Evolutionary conservation across 176 grass and related monocot species (phyloP).

Genomic region (Rhynchospora breviuscula): DNA sequence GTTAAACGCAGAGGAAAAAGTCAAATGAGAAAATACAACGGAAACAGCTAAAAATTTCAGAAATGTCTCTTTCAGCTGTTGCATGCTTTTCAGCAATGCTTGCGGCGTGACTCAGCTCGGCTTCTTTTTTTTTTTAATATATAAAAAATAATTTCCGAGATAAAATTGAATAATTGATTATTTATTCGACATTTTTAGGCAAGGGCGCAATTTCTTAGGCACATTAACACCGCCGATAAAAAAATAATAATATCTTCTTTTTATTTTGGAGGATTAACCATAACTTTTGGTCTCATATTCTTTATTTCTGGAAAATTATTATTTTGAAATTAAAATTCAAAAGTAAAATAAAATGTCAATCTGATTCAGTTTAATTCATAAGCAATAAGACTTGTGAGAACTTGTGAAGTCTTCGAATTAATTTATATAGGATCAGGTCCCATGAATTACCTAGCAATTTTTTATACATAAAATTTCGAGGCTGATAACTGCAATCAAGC

Average conservation of each 20-base stretch:
- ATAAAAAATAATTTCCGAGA: background rate
- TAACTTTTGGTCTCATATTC: background rate
- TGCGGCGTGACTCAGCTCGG: background rate
- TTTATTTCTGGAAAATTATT: background rate
- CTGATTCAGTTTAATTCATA: background rate
- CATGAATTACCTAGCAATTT: background rate
- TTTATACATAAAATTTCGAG: too few relatives aligned
- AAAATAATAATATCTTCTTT: background rate
- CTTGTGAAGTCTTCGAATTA: background rate
- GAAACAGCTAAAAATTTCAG: background rate
- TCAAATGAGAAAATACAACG: slow-evolving; percentile 14
- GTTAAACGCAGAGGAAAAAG: background rate
- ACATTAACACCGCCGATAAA: too few relatives aligned
- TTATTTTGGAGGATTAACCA: background rate
- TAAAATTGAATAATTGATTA: background rate
- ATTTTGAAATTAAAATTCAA: background rate
- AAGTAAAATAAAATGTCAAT: background rate
- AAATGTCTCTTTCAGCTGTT: slow-evolving; percentile 12
- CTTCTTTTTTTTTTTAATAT: background rate
- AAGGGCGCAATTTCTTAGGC: too few relatives aligned
- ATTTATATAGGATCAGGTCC: background rate
- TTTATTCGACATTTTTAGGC: too few relatives aligned
- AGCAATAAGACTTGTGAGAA: background rate
- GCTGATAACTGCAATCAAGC: too few relatives aligned
- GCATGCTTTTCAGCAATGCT: slow-evolving; percentile 16